Percentiles rank a stretch among this genome's conserved stretches.
Evolutionary conservation across 1,284 basidiomycete genomes (phyloP).

Genomic region (Boletellus sp.): DNA sequence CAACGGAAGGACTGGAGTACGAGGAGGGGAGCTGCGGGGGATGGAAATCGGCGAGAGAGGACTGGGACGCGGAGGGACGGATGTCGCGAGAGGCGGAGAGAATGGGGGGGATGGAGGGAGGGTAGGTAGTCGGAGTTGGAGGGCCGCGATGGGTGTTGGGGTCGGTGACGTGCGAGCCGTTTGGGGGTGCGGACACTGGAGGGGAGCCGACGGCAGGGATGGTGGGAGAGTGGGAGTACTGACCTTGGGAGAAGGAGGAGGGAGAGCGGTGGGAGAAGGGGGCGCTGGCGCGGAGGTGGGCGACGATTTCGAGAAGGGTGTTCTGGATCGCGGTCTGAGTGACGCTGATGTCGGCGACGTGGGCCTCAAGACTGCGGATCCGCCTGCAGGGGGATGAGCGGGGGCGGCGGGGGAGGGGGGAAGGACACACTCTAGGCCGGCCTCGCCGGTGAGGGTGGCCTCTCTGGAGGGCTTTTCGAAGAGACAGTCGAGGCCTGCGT

Average conservation of each 20-base stretch:
- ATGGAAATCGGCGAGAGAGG: constrained; percentile 22
- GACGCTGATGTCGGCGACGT: constrained; percentile 74
- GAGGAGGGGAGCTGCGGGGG: constrained; percentile 29
- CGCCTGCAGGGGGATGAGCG: constrained; percentile 50
- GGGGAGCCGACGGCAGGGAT: constrained; percentile 57
- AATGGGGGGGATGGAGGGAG: constrained; percentile 25
- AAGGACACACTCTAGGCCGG: constrained; percentile 76
- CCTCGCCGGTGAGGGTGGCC: constrained; percentile 79
- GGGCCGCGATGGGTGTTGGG: constrained; percentile 24
- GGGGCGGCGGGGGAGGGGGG: constrained; percentile 7
- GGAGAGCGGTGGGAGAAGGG: constrained; percentile 55
- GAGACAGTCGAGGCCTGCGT: constrained; percentile 80
- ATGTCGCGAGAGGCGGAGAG: constrained; percentile 26
- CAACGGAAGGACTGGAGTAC: constrained; percentile 15
- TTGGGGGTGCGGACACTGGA: constrained; percentile 49
- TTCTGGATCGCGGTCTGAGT: constrained; percentile 70
- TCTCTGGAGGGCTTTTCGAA: constrained; percentile 88
- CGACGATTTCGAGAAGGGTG: constrained; percentile 73
- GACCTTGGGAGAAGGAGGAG: constrained; percentile 57
- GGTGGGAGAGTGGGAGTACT: constrained; percentile 60
- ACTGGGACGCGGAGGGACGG: constrained; percentile 26
- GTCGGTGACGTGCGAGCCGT: constrained; percentile 27
- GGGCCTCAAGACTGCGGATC: constrained; percentile 78
- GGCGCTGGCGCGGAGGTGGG: constrained; percentile 55
- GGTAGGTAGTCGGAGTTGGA: constrained; percentile 28